Evolutionary conservation across 306 rosid species (phyloP), one percentile per base, ranked within the genome.

Genomic region (Abrus pulchellus): DNA sequence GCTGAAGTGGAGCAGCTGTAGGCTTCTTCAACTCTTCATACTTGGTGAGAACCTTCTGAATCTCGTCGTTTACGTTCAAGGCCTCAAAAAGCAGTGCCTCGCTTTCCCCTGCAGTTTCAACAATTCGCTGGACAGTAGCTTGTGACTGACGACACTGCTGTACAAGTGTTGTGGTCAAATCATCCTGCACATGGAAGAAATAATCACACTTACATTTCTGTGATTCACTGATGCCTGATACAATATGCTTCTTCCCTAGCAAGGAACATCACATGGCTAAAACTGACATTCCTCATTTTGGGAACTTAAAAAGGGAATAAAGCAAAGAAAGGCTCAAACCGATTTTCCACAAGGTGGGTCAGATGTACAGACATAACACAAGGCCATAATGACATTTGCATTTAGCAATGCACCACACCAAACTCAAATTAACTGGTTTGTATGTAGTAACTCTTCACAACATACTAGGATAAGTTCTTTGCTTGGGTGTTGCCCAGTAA

Each of bases 41-140:
- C 90, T 92, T 92, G 87, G 90, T 66, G 52, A 96, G 90, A 57
- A 90, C 94, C 86, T 90, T 93, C 83, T 82, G 94, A 81, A 96
- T 90, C 89, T 96, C 99, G 56, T 96, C 99, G 33, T 96, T 96
- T 62, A 92, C 90, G 72, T 93, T 96, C 88, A 96, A 82, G 76
- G 98, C 99, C 86, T 96, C 99, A 75, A 93, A 96, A 43, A 96
- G 98, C 64, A 96, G 76, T 28, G 99, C 98, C 87, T 96, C 99
- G 9, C 90, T 92, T 66, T 96, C 98, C 40, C 91, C 99, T 10
- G 92, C 90, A 12, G 94, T 88, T 85, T 93, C 99, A 9, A 93
- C 85, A 43, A 96, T 91, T 66, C 92, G 82, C 87, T 71, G 97
- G 44, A 96, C 88, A 13, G 93, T 85, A 4, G 70, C 30, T 75